Percentiles rank a stretch among this genome's conserved stretches.
These are phyloP conservation scores for Globisporangium echinulatum DNA, from an alignment of 352 stramenopile species.

Conservation along the genomic window DNA sequence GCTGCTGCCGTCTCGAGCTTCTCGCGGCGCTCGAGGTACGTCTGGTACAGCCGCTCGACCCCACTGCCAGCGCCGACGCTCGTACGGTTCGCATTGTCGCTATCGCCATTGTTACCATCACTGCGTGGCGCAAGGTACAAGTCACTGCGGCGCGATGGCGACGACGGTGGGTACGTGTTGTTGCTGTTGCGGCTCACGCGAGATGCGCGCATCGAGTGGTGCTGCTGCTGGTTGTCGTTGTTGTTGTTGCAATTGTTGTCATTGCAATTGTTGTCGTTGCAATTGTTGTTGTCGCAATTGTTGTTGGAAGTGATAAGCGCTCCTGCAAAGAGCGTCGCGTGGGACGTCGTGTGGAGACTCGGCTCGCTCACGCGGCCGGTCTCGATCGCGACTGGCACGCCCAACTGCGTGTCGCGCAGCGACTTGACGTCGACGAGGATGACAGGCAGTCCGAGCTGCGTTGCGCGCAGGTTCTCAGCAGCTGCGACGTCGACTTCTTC, in stretches of 20 bases:
- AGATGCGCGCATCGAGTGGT: not conserved
- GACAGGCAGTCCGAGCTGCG: slow-evolving; percentile 8
- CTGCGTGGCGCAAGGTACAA: not conserved
- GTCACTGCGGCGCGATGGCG: slow-evolving; percentile 1
- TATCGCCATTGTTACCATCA: not conserved
- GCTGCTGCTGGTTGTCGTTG: not conserved
- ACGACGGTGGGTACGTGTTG: not conserved
- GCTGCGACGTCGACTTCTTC: slow-evolving; percentile 1
- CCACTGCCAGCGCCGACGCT: not conserved
- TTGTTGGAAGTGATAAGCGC: too few species aligned
- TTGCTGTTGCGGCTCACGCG: not conserved
- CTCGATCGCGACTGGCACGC: slow-evolving; percentile 6
- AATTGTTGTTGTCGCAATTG: too few species aligned
- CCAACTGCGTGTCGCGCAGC: slow-evolving; percentile 7
- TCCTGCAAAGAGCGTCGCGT: slow-evolving; percentile 3
- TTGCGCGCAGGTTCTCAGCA: slow-evolving; percentile 1
- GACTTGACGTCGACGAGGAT: slow-evolving; percentile 8
- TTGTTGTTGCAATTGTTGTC: too few species aligned
- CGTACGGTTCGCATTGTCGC: not conserved
- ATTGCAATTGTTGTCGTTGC: too few species aligned
- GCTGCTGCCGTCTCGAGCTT: slow-evolving; percentile 3
- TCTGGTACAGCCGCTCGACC: slow-evolving; percentile 8
- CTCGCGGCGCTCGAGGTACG: slow-evolving; percentile 1
- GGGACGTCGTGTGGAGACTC: not conserved
- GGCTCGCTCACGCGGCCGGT: slow-evolving; percentile 5